These are phyloP conservation scores for Fimicolochytrium jonesii DNA, from an alignment of 192 early-diverging fungal species.

Conservation along the genomic window DNA sequence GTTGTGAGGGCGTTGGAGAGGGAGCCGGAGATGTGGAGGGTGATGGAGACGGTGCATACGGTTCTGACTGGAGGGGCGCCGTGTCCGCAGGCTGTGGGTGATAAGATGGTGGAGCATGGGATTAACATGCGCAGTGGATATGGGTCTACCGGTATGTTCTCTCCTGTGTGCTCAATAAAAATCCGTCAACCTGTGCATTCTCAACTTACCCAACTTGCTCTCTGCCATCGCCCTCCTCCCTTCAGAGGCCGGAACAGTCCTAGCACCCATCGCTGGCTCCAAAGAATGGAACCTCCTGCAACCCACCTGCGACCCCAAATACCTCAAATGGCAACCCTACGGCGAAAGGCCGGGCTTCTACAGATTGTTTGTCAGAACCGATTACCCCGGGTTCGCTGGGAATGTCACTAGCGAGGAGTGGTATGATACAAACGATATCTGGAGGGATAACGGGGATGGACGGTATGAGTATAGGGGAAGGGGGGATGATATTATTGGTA, in stretches of 20 bases:
- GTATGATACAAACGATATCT: conserved; percentile 12
- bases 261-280: not conserved
- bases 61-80: conserved; percentile 2
- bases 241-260: not conserved
- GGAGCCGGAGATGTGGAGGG: not conserved
- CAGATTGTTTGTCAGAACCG: not conserved
- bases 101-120: not conserved
- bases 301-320: not conserved
- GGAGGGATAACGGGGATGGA: not conserved
- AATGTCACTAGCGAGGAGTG: conserved; percentile 7
- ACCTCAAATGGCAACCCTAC: not conserved
- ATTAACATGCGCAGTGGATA: not conserved
- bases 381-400: not conserved
- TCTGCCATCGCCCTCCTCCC: no score
- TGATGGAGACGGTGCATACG: not conserved
- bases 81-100: not conserved
- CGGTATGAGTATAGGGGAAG: not conserved
- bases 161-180: no score
- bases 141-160: conserved; percentile 9
- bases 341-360: not conserved
- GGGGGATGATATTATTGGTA: conserved; percentile 1
- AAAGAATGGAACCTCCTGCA: conserved; percentile 1
- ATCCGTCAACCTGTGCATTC: no score
- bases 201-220: no score
- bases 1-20: not conserved